Evolutionary conservation across 352 stramenopile species (phyloP).

Genomic region (Phytophthora litchii): DNA sequence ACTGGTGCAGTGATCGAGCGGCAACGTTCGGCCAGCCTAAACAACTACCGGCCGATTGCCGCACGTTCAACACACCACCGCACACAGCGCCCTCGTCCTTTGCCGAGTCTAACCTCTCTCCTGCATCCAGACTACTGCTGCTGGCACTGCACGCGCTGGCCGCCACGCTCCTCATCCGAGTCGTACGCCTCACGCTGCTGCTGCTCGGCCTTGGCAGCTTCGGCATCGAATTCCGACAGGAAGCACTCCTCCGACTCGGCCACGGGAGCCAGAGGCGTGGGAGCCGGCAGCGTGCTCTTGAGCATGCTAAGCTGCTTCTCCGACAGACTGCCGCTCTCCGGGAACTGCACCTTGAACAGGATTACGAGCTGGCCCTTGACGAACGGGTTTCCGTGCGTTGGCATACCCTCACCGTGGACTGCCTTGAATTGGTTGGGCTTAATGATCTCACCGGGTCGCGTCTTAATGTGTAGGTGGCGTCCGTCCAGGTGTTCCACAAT

Average conservation of each 20-base stretch:
- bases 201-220: conserved; percentile 85
- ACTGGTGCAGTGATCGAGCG: conserved; percentile 19
- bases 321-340: conserved; percentile 87
- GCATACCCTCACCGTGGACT: conserved; percentile 98
- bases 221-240: conserved; percentile 93
- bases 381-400: conserved; percentile 97
- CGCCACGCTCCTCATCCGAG: conserved; percentile 94
- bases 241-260: conserved; percentile 81
- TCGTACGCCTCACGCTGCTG: conserved; percentile 84
- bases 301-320: conserved; percentile 85
- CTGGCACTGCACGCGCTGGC: conserved; percentile 89
- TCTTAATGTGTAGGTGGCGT: conserved; percentile 93
- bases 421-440: conserved; percentile 94
- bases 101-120: conserved; percentile 38
- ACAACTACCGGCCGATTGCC: conserved; percentile 13
- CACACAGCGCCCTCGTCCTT: conserved; percentile 28
- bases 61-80: conserved; percentile 21
- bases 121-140: conserved; percentile 72
- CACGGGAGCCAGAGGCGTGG: conserved; percentile 50
- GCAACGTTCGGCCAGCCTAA: conserved; percentile 7
- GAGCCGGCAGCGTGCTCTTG: conserved; percentile 60
- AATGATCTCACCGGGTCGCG: conserved; percentile 92
- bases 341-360: conserved; percentile 97
- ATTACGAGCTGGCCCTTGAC: conserved; percentile 98
- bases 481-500: conserved; percentile 94